Evolutionary conservation across 192 early-diverging fungal species (phyloP).

Genomic region (Coemansia sp.): DNA sequence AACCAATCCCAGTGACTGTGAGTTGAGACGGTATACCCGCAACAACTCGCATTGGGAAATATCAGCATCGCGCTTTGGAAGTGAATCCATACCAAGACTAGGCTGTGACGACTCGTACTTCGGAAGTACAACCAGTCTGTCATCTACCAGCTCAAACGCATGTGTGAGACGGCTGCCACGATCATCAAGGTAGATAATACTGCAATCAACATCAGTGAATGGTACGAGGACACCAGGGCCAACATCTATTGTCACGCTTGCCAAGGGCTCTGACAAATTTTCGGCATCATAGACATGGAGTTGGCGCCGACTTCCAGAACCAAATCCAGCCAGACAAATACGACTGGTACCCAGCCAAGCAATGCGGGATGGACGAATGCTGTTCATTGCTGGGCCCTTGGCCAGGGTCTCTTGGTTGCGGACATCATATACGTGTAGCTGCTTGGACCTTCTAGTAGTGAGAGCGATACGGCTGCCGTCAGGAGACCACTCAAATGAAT

Average conservation of each 20-base stretch:
- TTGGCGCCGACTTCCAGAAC: constrained; percentile 69
- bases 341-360: constrained; percentile 63
- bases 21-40: constrained; percentile 66
- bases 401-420: constrained; percentile 58
- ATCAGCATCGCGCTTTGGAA: constrained; percentile 69
- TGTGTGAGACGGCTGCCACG: constrained; percentile 76
- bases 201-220: constrained; percentile 68
- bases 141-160: constrained; percentile 64
- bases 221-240: constrained; percentile 75
- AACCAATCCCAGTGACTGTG: constrained; percentile 67
- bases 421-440: constrained; percentile 66
- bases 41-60: constrained; percentile 69
- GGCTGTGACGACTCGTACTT: constrained; percentile 59
- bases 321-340: constrained; percentile 71
- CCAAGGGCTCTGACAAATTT: constrained; percentile 45
- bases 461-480: constrained; percentile 69
- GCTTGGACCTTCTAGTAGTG: constrained; percentile 61
- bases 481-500: constrained; percentile 59
- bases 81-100: constrained; percentile 68
- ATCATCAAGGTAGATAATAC: constrained; percentile 68
- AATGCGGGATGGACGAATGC: constrained; percentile 63
- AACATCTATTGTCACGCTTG: constrained; percentile 60
- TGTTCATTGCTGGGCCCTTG: constrained; percentile 65
- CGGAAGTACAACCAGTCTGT: constrained; percentile 55
- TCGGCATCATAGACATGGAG: constrained; percentile 56